Percentiles rank a stretch among this genome's conserved stretches.
Evolutionary conservation across 805 yeast species (phyloP).

Genomic region (Cyberlindnera veronae): DNA sequence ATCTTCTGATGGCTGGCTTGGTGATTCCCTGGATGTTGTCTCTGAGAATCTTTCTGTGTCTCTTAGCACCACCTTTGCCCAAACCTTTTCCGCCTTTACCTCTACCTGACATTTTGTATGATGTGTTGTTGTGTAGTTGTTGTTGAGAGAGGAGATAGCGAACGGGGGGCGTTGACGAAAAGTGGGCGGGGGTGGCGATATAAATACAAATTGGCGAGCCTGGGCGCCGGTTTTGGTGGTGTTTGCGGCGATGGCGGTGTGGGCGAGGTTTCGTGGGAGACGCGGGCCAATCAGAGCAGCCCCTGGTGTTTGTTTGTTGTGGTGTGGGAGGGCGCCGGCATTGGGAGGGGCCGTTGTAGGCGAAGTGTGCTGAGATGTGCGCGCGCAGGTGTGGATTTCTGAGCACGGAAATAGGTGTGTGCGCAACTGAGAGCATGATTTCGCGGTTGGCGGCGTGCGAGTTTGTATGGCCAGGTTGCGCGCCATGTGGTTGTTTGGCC

Average conservation of each 20-base stretch:
- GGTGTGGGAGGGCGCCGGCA: no score
- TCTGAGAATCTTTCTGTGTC: constrained; percentile 99
- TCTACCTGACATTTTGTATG: constrained; percentile 88
- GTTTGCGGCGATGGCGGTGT: no score
- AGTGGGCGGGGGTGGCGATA: constrained; percentile 4
- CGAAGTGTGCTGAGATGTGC: constrained; percentile 13
- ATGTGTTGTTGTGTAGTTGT: constrained; percentile 25
- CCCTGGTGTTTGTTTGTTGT: neutral
- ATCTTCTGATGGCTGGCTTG: constrained; percentile 99
- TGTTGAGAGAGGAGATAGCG: neutral
- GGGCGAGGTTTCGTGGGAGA: neutral
- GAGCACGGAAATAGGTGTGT: constrained; percentile 15
- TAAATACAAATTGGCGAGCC: no score
- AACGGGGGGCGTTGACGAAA: neutral
- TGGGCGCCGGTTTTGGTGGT: no score
- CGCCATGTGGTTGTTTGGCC: neutral
- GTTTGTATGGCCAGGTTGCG: constrained; percentile 6
- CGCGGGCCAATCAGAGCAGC: constrained; percentile 6
- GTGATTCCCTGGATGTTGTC: constrained; percentile 99
- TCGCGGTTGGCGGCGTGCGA: neutral
- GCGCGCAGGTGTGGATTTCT: constrained; percentile 20
- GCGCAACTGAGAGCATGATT: constrained; percentile 2
- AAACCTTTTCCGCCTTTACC: constrained; percentile 99
- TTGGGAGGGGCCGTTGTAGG: neutral
- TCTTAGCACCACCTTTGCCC: constrained; percentile 99